Percentiles rank a stretch among this genome's conserved stretches.
These are phyloP conservation scores for Kwoniella europaea DNA, from an alignment of 768 basidiomycete genomes.

Conservation along the genomic window DNA sequence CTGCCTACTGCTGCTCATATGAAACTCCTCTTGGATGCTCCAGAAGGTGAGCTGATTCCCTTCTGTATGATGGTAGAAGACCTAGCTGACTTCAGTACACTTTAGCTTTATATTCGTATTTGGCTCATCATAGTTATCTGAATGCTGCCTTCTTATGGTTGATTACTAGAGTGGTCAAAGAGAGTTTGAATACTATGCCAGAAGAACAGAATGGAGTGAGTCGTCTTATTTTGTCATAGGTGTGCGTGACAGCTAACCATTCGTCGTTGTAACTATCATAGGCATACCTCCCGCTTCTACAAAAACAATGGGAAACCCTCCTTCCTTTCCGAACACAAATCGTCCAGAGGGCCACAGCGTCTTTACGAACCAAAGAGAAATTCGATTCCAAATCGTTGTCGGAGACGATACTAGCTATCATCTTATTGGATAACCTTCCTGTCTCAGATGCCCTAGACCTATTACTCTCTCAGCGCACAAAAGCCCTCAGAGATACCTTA, in stretches of 20 bases:
- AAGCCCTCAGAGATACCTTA: constrained; percentile 48
- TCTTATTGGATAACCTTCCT: constrained; percentile 86
- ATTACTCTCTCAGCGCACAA: constrained; percentile 68
- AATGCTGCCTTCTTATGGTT: constrained; percentile 87
- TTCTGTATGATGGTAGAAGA: too few relatives aligned
- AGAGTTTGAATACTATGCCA: constrained; percentile 69
- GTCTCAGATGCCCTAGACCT: constrained; percentile 72
- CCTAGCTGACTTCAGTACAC: not conserved
- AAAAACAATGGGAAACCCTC: constrained; percentile 91
- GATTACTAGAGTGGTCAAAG: constrained; percentile 81
- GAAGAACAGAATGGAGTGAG: constrained; percentile 66
- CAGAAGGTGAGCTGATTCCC: constrained; percentile 66
- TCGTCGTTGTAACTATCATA: constrained; percentile 49
- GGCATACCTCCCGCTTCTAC: constrained; percentile 85
- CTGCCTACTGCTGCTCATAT: constrained; percentile 75
- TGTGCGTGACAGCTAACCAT: too few relatives aligned
- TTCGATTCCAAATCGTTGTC: constrained; percentile 62
- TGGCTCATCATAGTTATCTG: constrained; percentile 78
- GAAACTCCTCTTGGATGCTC: constrained; percentile 87
- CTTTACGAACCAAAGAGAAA: constrained; percentile 69
- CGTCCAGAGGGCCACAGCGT: constrained; percentile 80
- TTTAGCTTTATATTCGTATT: constrained; percentile 72
- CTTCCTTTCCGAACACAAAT: constrained; percentile 87
- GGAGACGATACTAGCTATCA: constrained; percentile 77
- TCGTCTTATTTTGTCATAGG: too few relatives aligned